phyloP scores from a whole-genome alignment of 768 basidiomycete genomes.

The Auricularia heimuer region DNA sequence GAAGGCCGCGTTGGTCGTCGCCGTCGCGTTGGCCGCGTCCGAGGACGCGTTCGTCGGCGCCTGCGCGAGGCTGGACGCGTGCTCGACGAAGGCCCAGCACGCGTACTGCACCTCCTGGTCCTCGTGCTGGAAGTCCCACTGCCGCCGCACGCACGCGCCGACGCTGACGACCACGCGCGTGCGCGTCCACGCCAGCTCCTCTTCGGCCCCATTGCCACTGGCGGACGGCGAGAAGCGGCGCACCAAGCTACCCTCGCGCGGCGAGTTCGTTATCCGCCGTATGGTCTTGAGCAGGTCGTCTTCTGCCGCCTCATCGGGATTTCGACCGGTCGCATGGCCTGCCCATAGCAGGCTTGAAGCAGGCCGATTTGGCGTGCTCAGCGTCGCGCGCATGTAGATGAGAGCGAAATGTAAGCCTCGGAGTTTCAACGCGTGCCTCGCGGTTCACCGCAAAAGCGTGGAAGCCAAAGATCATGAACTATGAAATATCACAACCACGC shows the following conservation, averaged over 20 bases:
- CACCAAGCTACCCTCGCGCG: neutral
- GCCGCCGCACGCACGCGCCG: conserved; percentile 59
- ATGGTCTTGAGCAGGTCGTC: neutral
- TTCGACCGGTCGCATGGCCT: neutral
- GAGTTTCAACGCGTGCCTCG: too few relatives aligned
- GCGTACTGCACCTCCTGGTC: conserved; percentile 69
- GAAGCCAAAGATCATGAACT: too few relatives aligned
- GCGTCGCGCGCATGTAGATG: too few relatives aligned
- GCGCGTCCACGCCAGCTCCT: conserved; percentile 64
- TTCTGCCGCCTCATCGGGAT: neutral
- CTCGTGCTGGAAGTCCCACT: conserved; percentile 68
- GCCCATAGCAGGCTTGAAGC: neutral
- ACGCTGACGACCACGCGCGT: conserved; percentile 51
- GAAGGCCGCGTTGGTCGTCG: conserved; percentile 14
- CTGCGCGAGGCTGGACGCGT: conserved; percentile 27
- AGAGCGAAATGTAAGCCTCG: too few relatives aligned
- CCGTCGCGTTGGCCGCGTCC: conserved; percentile 15
- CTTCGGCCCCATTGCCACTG: conserved; percentile 28
- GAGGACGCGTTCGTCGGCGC: conserved; percentile 21
- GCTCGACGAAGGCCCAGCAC: conserved; percentile 65
- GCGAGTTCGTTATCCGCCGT: neutral
- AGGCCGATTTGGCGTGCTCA: neutral
- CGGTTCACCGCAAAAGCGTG: too few relatives aligned
- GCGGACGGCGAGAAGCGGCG: neutral
- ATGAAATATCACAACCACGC: too few relatives aligned